Conservation (phyloP, 441 rosid species). For the Hura crepitans region DNA sequence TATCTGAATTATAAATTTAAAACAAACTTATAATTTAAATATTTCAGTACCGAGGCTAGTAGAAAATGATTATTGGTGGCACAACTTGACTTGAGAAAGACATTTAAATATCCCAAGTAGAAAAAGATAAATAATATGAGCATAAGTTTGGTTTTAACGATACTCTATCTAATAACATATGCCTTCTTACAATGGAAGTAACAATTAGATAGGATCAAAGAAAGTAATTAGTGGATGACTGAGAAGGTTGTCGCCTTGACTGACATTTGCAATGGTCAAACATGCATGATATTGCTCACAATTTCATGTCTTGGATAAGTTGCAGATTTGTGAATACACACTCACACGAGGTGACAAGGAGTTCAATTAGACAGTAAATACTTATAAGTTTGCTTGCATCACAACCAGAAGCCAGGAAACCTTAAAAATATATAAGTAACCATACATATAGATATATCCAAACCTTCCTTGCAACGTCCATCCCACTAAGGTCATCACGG, state of each 20-base stretch:
- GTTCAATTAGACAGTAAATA: constrained; percentile 5
- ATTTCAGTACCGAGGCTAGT: background rate
- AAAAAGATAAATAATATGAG: background rate
- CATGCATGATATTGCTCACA: background rate
- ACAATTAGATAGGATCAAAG: background rate
- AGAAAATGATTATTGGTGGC: background rate
- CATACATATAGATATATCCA: constrained; percentile 11
- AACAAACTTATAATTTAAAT: background rate
- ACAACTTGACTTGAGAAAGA: background rate
- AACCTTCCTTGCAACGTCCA: constrained; percentile 98
- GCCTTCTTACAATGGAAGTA: background rate
- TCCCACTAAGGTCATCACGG: constrained; percentile 92
- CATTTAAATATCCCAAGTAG: background rate
- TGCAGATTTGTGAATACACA: no score
- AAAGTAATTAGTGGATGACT: background rate
- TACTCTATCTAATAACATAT: background rate
- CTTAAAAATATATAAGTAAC: background rate
- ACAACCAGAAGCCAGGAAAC: constrained; percentile 6
- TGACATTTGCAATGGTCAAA: background rate
- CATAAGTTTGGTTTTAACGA: no score
- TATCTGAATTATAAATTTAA: background rate
- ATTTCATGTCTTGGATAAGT: background rate
- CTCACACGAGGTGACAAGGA: background rate
- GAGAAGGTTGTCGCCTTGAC: background rate
- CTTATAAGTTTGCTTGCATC: constrained; percentile 4